phyloP scores from a whole-genome alignment of 192 early-diverging fungal species.

The Umbelopsis vinacea region DNA sequence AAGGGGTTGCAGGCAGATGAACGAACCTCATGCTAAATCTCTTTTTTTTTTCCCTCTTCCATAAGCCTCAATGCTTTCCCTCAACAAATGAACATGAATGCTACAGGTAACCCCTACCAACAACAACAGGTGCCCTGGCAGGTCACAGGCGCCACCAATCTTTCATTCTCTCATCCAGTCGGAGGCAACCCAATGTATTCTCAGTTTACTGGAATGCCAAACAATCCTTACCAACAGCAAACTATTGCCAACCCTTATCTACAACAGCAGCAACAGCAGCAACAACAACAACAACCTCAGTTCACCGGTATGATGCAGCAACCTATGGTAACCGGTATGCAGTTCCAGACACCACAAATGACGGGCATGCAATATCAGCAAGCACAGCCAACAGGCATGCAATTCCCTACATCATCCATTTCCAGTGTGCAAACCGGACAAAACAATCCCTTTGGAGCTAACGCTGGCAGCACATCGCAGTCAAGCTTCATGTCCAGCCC shows the following conservation, averaged over 20 bases:
- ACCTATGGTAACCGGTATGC: constrained; percentile 23
- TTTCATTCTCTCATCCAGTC: constrained; percentile 7
- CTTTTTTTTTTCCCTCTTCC: background rate
- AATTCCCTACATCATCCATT: constrained; percentile 16
- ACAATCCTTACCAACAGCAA: constrained; percentile 11
- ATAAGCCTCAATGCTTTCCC: constrained; percentile 2
- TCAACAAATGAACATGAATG: constrained; percentile 9
- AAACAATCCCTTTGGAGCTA: constrained; percentile 26
- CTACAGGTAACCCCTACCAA: constrained; percentile 11
- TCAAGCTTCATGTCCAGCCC: constrained; percentile 5
- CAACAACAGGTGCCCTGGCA: constrained; percentile 17
- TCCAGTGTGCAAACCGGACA: background rate
- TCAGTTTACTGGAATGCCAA: constrained; percentile 7
- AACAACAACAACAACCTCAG: background rate
- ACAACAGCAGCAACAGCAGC: constrained; percentile 12
- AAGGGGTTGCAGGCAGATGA: too few species aligned
- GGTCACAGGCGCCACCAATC: constrained; percentile 5
- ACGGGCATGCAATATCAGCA: constrained; percentile 17
- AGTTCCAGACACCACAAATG: constrained; percentile 31
- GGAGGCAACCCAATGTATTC: background rate
- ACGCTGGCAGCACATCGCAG: background rate
- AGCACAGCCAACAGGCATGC: constrained; percentile 3
- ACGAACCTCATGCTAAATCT: too few species aligned
- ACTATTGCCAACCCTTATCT: too few species aligned
- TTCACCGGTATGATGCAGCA: constrained; percentile 18